Evolutionary conservation across 2,329 filamentous ascomycete species (phyloP).

Genomic region (Cryoendolithus antarcticus): DNA sequence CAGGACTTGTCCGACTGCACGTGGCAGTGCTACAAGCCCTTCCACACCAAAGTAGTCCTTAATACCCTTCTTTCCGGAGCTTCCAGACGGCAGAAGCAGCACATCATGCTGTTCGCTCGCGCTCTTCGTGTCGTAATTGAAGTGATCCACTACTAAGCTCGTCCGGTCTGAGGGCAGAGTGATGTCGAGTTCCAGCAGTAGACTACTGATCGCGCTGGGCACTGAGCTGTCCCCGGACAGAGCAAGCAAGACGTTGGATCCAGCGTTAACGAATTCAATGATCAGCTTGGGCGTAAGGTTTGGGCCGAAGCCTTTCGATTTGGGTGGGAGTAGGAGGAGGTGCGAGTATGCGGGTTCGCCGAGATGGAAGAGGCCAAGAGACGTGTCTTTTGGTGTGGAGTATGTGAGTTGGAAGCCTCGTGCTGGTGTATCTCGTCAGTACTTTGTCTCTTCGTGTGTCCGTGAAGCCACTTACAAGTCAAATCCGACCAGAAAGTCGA

Average conservation of each 20-base stretch:
- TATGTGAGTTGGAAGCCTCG: constrained; percentile 73
- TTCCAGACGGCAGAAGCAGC: constrained; percentile 61
- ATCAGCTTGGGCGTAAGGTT: constrained; percentile 74
- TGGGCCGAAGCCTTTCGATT: constrained; percentile 86
- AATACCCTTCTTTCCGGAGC: constrained; percentile 51
- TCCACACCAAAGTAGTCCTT: constrained; percentile 66
- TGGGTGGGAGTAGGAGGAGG: constrained; percentile 74
- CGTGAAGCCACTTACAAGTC: constrained; percentile 40
- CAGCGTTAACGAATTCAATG: constrained; percentile 79
- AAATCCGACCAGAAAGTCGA: constrained; percentile 68
- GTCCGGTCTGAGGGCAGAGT: constrained; percentile 72
- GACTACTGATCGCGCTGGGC: constrained; percentile 59
- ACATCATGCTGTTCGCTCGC: constrained; percentile 80
- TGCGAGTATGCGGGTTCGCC: constrained; percentile 88
- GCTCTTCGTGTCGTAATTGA: constrained; percentile 72
- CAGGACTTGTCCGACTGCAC: constrained; percentile 66
- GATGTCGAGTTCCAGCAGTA: constrained; percentile 82
- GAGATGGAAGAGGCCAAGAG: constrained; percentile 66
- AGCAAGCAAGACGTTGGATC: constrained; percentile 82
- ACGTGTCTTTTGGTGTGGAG: constrained; percentile 70
- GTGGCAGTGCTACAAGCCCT: constrained; percentile 63
- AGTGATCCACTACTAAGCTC: constrained; percentile 83
- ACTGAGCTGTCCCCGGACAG: constrained; percentile 61
- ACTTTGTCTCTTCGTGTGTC: too few relatives aligned
- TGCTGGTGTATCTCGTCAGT: constrained; percentile 38